Evolutionary conservation across 2,329 filamentous ascomycete species (phyloP).

Genomic region (Phaeosphaeria sp.): DNA sequence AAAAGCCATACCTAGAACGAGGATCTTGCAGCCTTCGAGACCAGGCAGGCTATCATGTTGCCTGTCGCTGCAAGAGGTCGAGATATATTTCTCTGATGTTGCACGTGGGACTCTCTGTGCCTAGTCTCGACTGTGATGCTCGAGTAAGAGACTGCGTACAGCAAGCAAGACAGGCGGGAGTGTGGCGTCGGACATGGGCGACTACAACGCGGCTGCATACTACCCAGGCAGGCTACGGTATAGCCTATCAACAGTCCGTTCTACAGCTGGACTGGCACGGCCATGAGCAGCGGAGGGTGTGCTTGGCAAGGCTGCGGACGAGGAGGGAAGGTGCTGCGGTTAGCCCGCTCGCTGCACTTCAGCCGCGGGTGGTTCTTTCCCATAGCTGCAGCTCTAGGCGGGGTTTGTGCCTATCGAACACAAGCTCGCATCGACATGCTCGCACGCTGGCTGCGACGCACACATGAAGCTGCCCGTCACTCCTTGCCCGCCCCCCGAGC

Average conservation of each 20-base stretch:
- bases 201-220: neutral
- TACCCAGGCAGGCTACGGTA: neutral
- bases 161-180: neutral
- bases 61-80: neutral
- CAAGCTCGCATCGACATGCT: constrained; percentile 36
- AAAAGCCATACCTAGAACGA: neutral
- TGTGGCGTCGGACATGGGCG: neutral
- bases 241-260: neutral
- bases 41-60: neutral
- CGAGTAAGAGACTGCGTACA: neutral
- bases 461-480: constrained; percentile 33
- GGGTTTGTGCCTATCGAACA: constrained; percentile 27
- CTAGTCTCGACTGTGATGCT: neutral
- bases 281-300: neutral
- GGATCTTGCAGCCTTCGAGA: neutral
- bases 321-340: neutral
- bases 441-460: constrained; percentile 36
- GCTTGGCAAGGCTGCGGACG: neutral
- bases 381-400: constrained; percentile 22
- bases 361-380: constrained; percentile 1
- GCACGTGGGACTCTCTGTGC: neutral
- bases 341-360: neutral
- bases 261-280: neutral
- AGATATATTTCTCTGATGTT: neutral
- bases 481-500: constrained; percentile 22